These are phyloP conservation scores for Cerrena zonata DNA, from an alignment of 1,284 basidiomycete genomes.

Conservation along the genomic window DNA sequence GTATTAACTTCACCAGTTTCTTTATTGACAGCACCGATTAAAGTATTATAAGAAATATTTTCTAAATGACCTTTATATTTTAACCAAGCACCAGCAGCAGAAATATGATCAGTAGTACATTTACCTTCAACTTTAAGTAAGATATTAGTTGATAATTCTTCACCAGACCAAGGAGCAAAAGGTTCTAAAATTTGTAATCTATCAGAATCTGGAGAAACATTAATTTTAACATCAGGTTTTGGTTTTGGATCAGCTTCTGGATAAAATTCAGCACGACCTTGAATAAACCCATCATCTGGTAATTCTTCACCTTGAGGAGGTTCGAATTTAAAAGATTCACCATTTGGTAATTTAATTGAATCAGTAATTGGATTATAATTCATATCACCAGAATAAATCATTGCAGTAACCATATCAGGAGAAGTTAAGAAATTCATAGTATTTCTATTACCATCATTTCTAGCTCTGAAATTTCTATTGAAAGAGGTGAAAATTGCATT, in stretches of 20 bases:
- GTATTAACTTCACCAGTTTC: slow-evolving; percentile 87
- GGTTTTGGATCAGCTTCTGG: slow-evolving; percentile 80
- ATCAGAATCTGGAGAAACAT: slow-evolving; percentile 75
- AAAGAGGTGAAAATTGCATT: slow-evolving; percentile 88
- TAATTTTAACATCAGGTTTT: slow-evolving; percentile 71
- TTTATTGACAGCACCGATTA: slow-evolving; percentile 75
- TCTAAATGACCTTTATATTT: slow-evolving; percentile 96
- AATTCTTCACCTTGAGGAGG: slow-evolving; percentile 88
- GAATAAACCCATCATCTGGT: slow-evolving; percentile 86
- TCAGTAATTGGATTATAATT: slow-evolving; percentile 97
- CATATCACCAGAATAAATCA: slow-evolving; percentile 90
- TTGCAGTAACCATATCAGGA: slow-evolving; percentile 95
- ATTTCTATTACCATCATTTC: slow-evolving; percentile 98
- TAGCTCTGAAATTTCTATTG: slow-evolving; percentile 99
- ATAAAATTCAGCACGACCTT: slow-evolving; percentile 72
- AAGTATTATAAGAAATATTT: slow-evolving; percentile 94
- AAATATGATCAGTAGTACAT: slow-evolving; percentile 98
- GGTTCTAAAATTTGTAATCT: slow-evolving; percentile 86
- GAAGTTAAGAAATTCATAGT: slow-evolving; percentile 99
- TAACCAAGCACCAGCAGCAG: slow-evolving; percentile 92
- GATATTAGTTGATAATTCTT: slow-evolving; percentile 76
- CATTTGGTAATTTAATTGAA: slow-evolving; percentile 81
- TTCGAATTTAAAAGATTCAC: slow-evolving; percentile 96
- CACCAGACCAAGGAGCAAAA: slow-evolving; percentile 74
- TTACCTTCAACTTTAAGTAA: slow-evolving; percentile 91